phyloP scores from a whole-genome alignment of 2,329 filamentous ascomycete genomes.

The Fusarium graminum region DNA sequence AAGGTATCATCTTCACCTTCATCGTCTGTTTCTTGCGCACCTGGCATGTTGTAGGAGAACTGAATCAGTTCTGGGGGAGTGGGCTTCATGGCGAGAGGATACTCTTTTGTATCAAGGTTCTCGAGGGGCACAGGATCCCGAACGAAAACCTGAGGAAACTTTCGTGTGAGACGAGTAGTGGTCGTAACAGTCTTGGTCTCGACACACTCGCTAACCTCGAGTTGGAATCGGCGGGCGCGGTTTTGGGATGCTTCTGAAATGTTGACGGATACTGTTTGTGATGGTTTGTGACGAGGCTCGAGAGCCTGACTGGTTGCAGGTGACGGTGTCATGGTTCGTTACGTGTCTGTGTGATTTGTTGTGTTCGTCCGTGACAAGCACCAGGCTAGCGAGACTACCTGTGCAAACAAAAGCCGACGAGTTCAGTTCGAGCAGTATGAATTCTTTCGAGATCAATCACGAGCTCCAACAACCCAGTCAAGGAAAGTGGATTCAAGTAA shows the following conservation, averaged over 20 bases:
- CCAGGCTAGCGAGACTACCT: slow-evolving; percentile 9
- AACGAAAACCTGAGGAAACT: slow-evolving; percentile 86
- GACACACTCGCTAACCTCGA: slow-evolving; percentile 73
- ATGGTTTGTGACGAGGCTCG: slow-evolving; percentile 53
- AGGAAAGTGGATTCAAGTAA: slow-evolving; percentile 5
- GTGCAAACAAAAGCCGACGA: slow-evolving; percentile 1
- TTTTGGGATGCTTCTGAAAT: slow-evolving; percentile 58
- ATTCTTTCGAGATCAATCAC: slow-evolving; percentile 2
- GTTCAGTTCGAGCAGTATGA: slow-evolving; percentile 1
- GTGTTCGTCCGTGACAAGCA: slow-evolving; percentile 35
- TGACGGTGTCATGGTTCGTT: slow-evolving; percentile 55
- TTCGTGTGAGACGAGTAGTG: slow-evolving; percentile 88
- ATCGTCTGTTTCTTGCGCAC: slow-evolving; percentile 47
- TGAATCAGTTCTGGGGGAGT: slow-evolving; percentile 83
- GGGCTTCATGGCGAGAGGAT: slow-evolving; percentile 85
- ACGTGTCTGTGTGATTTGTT: slow-evolving; percentile 26
- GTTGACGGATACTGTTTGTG: slow-evolving; percentile 62
- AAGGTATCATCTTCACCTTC: slow-evolving; percentile 41
- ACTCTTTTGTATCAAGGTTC: slow-evolving; percentile 87
- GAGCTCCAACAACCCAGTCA: background rate
- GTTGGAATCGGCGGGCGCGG: slow-evolving; percentile 60
- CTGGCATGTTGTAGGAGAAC: slow-evolving; percentile 77
- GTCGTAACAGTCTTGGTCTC: slow-evolving; percentile 85
- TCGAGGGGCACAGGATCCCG: slow-evolving; percentile 77
- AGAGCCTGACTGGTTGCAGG: slow-evolving; percentile 55